These are phyloP conservation scores for Escallonia herrerae DNA, from an alignment of 129 eudicot species.

Conservation along the genomic window DNA sequence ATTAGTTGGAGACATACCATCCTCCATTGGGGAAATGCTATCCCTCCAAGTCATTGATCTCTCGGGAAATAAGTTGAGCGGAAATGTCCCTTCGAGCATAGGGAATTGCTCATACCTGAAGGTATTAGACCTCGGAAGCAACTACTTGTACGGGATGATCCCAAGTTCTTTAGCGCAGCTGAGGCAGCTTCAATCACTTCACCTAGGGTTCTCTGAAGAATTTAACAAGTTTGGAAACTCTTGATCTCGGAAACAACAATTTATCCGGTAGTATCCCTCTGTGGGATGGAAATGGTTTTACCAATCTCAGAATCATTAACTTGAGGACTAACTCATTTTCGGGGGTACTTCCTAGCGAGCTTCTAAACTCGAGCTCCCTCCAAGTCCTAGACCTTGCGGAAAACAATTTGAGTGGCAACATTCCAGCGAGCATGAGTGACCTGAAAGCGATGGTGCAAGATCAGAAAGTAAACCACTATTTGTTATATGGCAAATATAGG, in stretches of 20 bases:
- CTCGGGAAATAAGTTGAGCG: constrained; percentile 19
- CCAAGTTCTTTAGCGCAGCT: constrained; percentile 37
- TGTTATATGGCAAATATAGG: constrained; percentile 31
- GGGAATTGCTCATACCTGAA: constrained; percentile 23
- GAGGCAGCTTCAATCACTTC: constrained; percentile 30
- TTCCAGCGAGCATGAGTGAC: constrained; percentile 32
- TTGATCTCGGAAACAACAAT: constrained; percentile 34
- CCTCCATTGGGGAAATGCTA: constrained; percentile 30
- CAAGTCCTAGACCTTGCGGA: constrained; percentile 48
- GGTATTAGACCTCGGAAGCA: constrained; percentile 40
- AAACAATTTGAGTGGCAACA: constrained; percentile 29
- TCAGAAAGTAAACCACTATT: constrained; percentile 18
- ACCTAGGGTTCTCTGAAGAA: constrained; percentile 31
- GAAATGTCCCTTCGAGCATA: constrained; percentile 23
- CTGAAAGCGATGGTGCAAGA: constrained; percentile 32
- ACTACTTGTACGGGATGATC: constrained; percentile 25
- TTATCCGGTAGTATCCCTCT: constrained; percentile 26
- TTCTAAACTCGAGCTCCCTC: constrained; percentile 24
- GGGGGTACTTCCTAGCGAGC: constrained; percentile 23
- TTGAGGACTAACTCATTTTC: constrained; percentile 31
- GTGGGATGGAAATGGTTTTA: constrained; percentile 30
- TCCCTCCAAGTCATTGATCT: constrained; percentile 35
- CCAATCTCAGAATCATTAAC: constrained; percentile 29
- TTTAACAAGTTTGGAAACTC: constrained; percentile 34
- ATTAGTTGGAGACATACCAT: constrained; percentile 37